These are phyloP conservation scores for Termitomyces sp. DNA, from an alignment of 768 basidiomycete genomes.

Conservation along the genomic window DNA sequence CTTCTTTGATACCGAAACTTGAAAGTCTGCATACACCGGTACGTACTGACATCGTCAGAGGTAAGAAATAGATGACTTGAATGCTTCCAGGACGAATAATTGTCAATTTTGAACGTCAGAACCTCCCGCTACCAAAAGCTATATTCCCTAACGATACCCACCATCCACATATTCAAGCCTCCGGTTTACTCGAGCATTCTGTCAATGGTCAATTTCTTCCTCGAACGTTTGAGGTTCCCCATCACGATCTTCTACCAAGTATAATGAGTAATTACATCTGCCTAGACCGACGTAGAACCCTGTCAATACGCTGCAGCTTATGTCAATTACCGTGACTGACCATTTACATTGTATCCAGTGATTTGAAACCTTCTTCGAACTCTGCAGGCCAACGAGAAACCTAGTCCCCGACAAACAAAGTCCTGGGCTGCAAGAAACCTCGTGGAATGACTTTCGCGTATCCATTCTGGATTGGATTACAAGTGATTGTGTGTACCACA, in stretches of 20 bases:
- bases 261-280: not conserved
- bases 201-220: not conserved
- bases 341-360: not conserved
- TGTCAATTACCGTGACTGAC: not conserved
- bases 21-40: not conserved
- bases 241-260: not conserved
- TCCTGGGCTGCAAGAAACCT: not conserved
- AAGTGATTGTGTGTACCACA: too few species aligned
- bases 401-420: not conserved
- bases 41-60: not conserved
- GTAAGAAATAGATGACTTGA: not conserved
- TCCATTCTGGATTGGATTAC: too few species aligned
- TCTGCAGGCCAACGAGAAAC: not conserved
- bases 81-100: not conserved
- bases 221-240: not conserved
- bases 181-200: not conserved
- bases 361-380: too few species aligned
- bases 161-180: not conserved
- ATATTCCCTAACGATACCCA: not conserved
- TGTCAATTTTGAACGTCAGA: not conserved
- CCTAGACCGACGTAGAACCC: too few species aligned
- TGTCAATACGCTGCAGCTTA: not conserved
- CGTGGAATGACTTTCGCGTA: not conserved
- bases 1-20: not conserved
- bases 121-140: not conserved